A percentile compares a stretch with the other conserved stretches of the same genome.
Conservation (phyloP, 192 early-diverging fungal species). For the Coemansia sp. region DNA sequence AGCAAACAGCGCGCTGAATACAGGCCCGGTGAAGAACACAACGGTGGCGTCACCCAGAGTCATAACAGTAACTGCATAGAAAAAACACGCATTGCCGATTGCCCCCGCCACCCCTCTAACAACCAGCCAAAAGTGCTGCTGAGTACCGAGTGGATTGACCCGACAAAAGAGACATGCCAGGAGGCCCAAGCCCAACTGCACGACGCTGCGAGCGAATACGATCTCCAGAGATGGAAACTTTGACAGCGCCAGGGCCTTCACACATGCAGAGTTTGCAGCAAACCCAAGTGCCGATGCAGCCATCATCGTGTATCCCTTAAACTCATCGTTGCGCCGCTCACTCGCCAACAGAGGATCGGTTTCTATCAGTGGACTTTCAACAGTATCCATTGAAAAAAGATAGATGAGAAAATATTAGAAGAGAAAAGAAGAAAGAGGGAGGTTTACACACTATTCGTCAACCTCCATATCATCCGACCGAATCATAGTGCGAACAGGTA, state of each 20-base stretch:
- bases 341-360: background rate
- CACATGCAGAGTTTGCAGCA: constrained; percentile 68
- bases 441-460: background rate
- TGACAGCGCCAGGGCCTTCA: constrained; percentile 61
- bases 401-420: background rate
- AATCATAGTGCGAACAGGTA: background rate
- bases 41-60: constrained; percentile 75
- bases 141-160: constrained; percentile 56
- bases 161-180: constrained; percentile 54
- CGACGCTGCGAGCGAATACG: constrained; percentile 68
- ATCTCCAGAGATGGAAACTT: constrained; percentile 66
- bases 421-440: background rate
- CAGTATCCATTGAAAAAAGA: background rate
- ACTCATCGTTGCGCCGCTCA: constrained; percentile 23
- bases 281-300: constrained; percentile 69
- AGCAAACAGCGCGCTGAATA: constrained; percentile 73
- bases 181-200: constrained; percentile 63
- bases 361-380: background rate
- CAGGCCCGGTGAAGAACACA: constrained; percentile 73
- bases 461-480: background rate
- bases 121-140: constrained; percentile 59
- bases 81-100: constrained; percentile 66
- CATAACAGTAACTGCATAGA: constrained; percentile 66
- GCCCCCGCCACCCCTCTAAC: constrained; percentile 66
- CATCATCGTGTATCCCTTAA: constrained; percentile 56